Evolutionary conservation across 257 asterid genomes (phyloP), one percentile per base, ranked within the genome.

Genomic region (Penstemon newberryi): DNA sequence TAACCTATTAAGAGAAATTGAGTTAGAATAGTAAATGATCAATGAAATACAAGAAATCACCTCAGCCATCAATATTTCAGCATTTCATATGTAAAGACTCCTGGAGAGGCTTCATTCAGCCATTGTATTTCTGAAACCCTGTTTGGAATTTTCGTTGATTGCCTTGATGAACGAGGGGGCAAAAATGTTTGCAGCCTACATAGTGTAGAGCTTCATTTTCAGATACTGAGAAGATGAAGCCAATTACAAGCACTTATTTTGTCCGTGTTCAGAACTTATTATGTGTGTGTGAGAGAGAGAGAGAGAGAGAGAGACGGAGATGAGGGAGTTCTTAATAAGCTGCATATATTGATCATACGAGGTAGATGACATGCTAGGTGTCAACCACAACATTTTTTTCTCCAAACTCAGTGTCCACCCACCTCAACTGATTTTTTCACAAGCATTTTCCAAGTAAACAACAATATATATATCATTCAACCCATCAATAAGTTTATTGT

Each of bases 31-130:
- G 33, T 41, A n/a, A 69, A 76, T 55, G 62, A 59, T 33, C 58
- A 74, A 45, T 70, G 46, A 59, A 74, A 57, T 51, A 60, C 47
- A 15, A 72, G 59, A 65, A 75, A 61, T 75, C 79, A 90, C 97
- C 97, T 93, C 99, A 7, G 90, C 90, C 80, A 86, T 66, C 79
- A 93, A 75, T 95, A 84, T 88, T 41, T 83, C 95, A 93, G 82
- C 95, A 93, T 84, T 75, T 93, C 92, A 75, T 90, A 90, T 50
- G 89, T 81, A 49, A 88, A 89, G 78, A 93, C 75, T 70, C 97
- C 99, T 5, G 95, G 97, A 72, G 89, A 78, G 69, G 96, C 92
- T 85, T 93, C 33, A 25, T 25, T 25, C 97, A 4, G 82, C 53
- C 89, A 93, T 85, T 71, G 88, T 85, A 73, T 78, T 85, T 82